These are phyloP conservation scores for Gamarada debralockiae DNA, from an alignment of 495 filamentous ascomycete species.

Conservation along the genomic window DNA sequence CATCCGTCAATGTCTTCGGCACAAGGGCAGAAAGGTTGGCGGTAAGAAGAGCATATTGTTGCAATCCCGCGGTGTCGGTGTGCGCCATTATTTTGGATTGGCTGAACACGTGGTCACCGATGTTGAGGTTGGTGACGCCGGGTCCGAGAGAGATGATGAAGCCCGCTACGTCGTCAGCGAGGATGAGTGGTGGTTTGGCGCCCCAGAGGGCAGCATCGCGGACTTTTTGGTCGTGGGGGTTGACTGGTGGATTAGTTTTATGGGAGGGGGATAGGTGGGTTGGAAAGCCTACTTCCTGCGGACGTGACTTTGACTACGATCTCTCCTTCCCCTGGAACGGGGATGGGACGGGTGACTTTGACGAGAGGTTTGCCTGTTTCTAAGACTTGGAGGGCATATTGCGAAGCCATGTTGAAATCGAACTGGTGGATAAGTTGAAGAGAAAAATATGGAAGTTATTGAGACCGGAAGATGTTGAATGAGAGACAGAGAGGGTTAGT, in stretches of 20 bases:
- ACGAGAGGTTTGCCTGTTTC: neutral
- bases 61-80: neutral
- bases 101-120: neutral
- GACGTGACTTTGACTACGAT: neutral
- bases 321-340: neutral
- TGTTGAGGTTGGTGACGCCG: neutral
- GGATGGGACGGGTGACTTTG: neutral
- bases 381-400: neutral
- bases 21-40: neutral
- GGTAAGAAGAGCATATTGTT: neutral
- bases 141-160: neutral
- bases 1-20: neutral
- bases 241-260: neutral
- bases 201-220: neutral
- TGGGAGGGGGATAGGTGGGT: neutral
- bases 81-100: neutral
- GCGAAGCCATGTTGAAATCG: too few species aligned
- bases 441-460: too few species aligned
- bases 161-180: constrained; percentile 1
- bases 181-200: neutral
- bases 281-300: neutral
- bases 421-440: too few species aligned
- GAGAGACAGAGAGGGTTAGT: too few species aligned
- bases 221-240: neutral
- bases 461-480: too few species aligned